Conservation (phyloP, 495 filamentous ascomycete species). For the Penicillium silybi region DNA sequence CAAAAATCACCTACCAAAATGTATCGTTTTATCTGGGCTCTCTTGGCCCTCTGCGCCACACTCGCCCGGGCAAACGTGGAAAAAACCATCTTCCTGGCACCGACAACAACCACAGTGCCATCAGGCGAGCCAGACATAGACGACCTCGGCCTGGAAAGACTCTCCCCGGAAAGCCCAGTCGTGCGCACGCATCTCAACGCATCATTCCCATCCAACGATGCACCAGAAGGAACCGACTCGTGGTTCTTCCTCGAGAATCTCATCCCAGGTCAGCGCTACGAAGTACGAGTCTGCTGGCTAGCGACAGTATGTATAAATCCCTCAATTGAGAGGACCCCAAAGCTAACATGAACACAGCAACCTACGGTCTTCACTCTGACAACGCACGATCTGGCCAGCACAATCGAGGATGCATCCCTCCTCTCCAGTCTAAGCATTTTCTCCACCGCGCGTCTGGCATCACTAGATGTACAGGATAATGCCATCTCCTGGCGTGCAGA, state of each 20-base stretch:
- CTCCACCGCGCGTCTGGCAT: slow-evolving; percentile 48
- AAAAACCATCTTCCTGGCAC: slow-evolving; percentile 84
- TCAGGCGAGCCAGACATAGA: slow-evolving; percentile 55
- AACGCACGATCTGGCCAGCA: slow-evolving; percentile 54
- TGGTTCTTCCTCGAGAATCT: slow-evolving; percentile 86
- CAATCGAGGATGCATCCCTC: slow-evolving; percentile 57
- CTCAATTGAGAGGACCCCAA: background rate
- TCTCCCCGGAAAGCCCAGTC: slow-evolving; percentile 53
- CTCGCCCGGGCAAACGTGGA: slow-evolving; percentile 68
- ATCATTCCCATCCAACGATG: slow-evolving; percentile 55
- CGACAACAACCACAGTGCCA: slow-evolving; percentile 50
- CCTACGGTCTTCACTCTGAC: slow-evolving; percentile 75
- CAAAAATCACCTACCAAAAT: slow-evolving; percentile 8
- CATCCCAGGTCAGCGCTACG: slow-evolving; percentile 71
- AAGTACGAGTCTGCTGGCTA: slow-evolving; percentile 90
- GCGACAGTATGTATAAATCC: slow-evolving; percentile 63
- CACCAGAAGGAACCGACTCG: slow-evolving; percentile 58
- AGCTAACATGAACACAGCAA: slow-evolving; percentile 53
- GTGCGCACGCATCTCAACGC: slow-evolving; percentile 60
- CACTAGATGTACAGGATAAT: slow-evolving; percentile 16
- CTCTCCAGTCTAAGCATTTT: slow-evolving; percentile 61
- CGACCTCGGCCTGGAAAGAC: slow-evolving; percentile 58
- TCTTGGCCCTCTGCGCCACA: slow-evolving; percentile 25
- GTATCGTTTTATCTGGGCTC: slow-evolving; percentile 11
- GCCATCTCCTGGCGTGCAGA: slow-evolving; percentile 6